Evolutionary conservation across 345 rosid genomes (phyloP).

Genomic region (Populus ilicifolia): DNA sequence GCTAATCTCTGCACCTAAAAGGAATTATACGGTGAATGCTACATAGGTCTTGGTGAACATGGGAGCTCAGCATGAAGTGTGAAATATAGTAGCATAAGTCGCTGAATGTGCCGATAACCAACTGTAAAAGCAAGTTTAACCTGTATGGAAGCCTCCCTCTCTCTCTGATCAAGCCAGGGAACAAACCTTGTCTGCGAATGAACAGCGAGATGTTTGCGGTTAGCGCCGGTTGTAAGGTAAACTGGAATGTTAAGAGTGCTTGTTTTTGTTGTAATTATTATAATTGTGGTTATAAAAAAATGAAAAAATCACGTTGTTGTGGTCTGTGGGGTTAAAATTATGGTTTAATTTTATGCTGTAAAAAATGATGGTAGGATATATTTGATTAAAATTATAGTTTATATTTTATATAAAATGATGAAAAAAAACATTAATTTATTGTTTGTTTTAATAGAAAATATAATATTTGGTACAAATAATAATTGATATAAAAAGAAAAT

Average conservation of each 20-base stretch:
- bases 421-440: too few species aligned
- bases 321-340: too few species aligned
- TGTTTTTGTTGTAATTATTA: too few species aligned
- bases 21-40: constrained; percentile 15
- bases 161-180: constrained; percentile 11
- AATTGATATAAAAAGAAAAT: too few species aligned
- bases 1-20: constrained; percentile 14
- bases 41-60: neutral
- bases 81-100: neutral
- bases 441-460: too few species aligned
- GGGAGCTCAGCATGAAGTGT: constrained; percentile 1
- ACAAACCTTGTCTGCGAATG: constrained; percentile 29
- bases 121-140: neutral
- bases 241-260: neutral
- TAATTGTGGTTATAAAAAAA: too few species aligned
- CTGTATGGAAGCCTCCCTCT: neutral
- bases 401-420: too few species aligned
- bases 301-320: too few species aligned
- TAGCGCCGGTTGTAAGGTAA: neutral
- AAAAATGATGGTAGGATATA: too few species aligned
- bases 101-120: neutral
- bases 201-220: neutral
- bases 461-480: too few species aligned
- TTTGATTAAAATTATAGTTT: too few species aligned
- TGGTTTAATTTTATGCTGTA: too few species aligned